A percentile compares a stretch with the other conserved stretches of the same genome.
phyloP scores from a whole-genome alignment of 2,329 filamentous ascomycete genomes.

The Scleromitrula shiraiana region DNA sequence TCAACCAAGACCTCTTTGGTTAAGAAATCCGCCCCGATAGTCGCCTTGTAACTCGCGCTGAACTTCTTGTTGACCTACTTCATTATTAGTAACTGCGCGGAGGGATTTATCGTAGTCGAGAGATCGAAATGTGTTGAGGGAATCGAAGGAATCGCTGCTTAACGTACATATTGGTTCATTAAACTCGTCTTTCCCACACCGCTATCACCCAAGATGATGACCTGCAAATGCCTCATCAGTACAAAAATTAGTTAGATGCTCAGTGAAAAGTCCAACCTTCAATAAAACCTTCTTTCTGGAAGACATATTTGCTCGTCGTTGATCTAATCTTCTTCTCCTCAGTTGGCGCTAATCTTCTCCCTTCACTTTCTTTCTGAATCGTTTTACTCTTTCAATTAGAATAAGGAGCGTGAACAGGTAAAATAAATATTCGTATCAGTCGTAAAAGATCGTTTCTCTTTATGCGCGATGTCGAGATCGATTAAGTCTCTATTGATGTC shows the following conservation, averaged over 20 bases:
- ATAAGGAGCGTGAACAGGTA: background rate
- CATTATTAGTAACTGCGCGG: conserved; percentile 15
- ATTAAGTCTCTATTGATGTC: background rate
- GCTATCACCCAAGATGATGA: conserved; percentile 98
- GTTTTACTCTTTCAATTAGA: background rate
- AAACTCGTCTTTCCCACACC: conserved; percentile 98
- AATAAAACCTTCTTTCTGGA: conserved; percentile 58
- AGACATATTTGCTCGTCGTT: conserved; percentile 4
- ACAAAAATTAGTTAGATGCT: background rate
- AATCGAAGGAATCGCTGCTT: conserved; percentile 1
- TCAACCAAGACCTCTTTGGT: conserved; percentile 97
- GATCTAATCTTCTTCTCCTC: conserved; percentile 3
- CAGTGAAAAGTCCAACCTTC: conserved; percentile 42
- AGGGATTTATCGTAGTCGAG: background rate
- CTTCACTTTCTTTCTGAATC: background rate
- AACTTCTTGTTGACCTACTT: conserved; percentile 98
- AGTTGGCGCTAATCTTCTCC: background rate
- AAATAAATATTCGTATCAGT: background rate
- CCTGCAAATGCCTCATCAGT: conserved; percentile 43
- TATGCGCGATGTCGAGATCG: background rate
- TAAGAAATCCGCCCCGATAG: conserved; percentile 96
- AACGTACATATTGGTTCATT: conserved; percentile 99
- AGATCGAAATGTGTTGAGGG: background rate
- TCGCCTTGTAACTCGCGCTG: conserved; percentile 98
- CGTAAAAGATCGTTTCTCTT: background rate